Conservation (phyloP, 139 green algal species). For the Closterium sp. region DNA sequence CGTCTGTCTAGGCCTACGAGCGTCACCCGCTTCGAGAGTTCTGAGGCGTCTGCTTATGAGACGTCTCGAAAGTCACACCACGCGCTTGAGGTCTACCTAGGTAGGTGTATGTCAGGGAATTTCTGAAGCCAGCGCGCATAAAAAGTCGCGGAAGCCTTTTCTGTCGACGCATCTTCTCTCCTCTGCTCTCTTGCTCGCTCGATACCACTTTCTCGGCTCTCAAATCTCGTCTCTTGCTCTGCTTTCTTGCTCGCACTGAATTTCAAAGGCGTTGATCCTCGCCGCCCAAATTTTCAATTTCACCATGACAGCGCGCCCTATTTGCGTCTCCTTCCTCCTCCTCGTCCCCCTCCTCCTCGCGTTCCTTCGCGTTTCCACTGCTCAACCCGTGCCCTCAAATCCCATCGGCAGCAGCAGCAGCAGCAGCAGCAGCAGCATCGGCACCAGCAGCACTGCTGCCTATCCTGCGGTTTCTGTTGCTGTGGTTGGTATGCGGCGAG, state of each 20-base stretch:
- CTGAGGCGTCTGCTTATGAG: too few relatives aligned
- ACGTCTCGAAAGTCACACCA: too few relatives aligned
- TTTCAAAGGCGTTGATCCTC: too few relatives aligned
- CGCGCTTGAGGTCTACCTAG: too few relatives aligned
- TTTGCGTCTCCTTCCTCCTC: neutral
- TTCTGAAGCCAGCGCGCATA: neutral
- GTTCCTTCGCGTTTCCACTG: neutral
- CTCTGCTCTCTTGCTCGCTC: too few relatives aligned
- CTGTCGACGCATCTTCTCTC: too few relatives aligned
- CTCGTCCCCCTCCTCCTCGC: neutral
- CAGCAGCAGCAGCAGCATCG: neutral
- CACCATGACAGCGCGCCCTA: neutral
- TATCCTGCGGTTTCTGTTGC: neutral
- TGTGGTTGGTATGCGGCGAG: neutral
- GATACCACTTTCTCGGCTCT: neutral
- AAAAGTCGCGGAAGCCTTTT: neutral
- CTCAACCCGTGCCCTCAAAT: neutral
- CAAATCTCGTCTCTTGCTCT: neutral
- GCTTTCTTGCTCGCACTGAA: too few relatives aligned
- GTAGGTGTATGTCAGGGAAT: too few relatives aligned
- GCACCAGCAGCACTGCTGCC: neutral
- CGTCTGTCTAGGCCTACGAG: too few relatives aligned
- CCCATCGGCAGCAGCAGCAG: neutral
- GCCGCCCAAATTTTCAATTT: too few relatives aligned
- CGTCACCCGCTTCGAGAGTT: too few relatives aligned